Evolutionary conservation across 1,139 yeast species (phyloP), one percentile per base, ranked within the genome.

Genomic region (Kodamaea suecica): DNA sequence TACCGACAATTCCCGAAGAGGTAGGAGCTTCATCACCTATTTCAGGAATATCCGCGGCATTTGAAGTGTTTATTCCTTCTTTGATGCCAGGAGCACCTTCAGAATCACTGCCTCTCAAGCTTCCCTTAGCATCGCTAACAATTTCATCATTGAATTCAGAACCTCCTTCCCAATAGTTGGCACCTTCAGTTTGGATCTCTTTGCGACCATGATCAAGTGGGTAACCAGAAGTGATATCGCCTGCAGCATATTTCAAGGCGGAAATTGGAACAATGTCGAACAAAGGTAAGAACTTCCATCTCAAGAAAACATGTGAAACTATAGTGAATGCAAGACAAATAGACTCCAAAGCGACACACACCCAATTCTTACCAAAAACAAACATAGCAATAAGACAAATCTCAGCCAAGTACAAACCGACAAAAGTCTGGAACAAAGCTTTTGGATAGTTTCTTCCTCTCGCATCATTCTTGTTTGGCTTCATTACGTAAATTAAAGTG

Each of bases 181-280:
- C 61, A 38, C 86, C 85, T 45, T 75, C 76, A 21, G 58, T 52
- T 44, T 66, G 66, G 33, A 79, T 68, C 56, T 83, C 87, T 38
- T 66, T 62, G 43, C 49, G 54, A 32, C 92, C 92, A 53, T 79
- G 81, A 51, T 84, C 92, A 56, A 57, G 59, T 46, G 87, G 80
- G 48, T 70, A 70, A 35, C 57, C 73, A 50, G 58, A 62, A n/a
- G 67, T 56, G 1, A 55, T 34, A 40, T 72, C 79, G 41, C 81
- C 83, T 43, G 77, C 67, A 27, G 82, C 78, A 46, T 73, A 71
- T 43, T 68, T 67, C 43, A 84, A 69, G 4, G 86, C 87, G 37
- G 86, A 77, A 34, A 95, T 73, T 42, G 97, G 92, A 34, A 84
- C 86, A 26, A 72, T 66, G 48, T 76, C 86, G 49, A 78, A 63